A percentile compares a stretch with the other conserved stretches of the same genome.
These are phyloP conservation scores for Fusarium abutilonis DNA, from an alignment of 2,329 filamentous ascomycete genomes.

Conservation along the genomic window DNA sequence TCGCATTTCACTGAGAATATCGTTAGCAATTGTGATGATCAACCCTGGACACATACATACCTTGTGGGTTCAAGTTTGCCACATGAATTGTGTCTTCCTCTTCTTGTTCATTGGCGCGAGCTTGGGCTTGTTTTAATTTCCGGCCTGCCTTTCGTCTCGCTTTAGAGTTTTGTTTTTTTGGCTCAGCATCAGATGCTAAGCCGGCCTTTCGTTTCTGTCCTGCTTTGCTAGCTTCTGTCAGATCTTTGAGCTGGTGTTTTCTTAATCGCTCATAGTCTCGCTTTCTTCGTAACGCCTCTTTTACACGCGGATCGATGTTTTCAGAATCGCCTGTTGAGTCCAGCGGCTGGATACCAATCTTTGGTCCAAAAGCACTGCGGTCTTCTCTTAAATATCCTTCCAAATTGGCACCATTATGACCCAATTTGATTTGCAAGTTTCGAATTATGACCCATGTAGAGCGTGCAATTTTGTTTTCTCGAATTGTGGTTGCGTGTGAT, in stretches of 20 bases:
- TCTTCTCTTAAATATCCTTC: conserved; percentile 80
- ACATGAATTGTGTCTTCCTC: conserved; percentile 44
- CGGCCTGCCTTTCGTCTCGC: conserved; percentile 29
- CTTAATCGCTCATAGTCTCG: conserved; percentile 68
- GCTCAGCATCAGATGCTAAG: conserved; percentile 41
- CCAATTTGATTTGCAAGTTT: conserved; percentile 77
- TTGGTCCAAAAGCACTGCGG: conserved; percentile 51
- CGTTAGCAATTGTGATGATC: conserved; percentile 13
- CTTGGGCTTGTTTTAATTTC: conserved; percentile 24
- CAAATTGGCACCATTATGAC: conserved; percentile 62
- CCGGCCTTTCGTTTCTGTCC: conserved; percentile 54
- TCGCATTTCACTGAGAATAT: conserved; percentile 59
- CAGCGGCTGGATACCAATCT: conserved; percentile 68
- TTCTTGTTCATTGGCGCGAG: conserved; percentile 21
- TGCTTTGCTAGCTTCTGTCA: conserved; percentile 51
- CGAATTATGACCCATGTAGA: conserved; percentile 71
- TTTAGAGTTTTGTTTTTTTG: conserved; percentile 44
- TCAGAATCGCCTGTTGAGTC: conserved; percentile 53
- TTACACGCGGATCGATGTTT: conserved; percentile 58
- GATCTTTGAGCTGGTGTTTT: conserved; percentile 52
- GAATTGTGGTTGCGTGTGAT: conserved; percentile 70
- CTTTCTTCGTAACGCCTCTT: conserved; percentile 70
- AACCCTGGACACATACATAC: conserved; percentile 24
- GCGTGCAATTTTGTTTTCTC: conserved; percentile 60
- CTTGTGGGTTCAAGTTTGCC: conserved; percentile 47